Base-by-base conservation (phyloP, 2,329 filamentous ascomycete species). In the Talaromyces sp. region DNA sequence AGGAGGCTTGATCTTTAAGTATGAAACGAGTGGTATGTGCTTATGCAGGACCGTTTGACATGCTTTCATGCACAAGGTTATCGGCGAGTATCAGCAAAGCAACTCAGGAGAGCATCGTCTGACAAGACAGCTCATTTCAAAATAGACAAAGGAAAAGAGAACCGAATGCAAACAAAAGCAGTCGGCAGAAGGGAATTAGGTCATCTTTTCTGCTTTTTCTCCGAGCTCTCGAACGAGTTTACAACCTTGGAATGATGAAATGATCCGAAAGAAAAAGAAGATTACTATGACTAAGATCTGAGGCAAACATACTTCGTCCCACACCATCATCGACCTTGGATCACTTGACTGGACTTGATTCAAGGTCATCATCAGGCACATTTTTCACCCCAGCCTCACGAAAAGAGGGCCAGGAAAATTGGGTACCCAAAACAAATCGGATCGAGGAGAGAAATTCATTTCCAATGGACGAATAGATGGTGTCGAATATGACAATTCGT, bases 1-100 rank as follows among this genome's bases (percentile, higher is more conserved):
- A 62, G 45, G 19, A 40, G 45, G 19, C 45, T 36, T 51, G 31
- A 51, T 40, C 19, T 38, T 61, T 63, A 34, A 43, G 34, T 63
- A n/a, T 58, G 53, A 58, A 63, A 63, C 61, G 61, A 63, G 61
- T 58, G 51, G 61, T 47, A 27, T 45, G 29, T 47, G 36, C 22
- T 36, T 53, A 40, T 51, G 34, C 34, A 38, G 60, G 31, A 40
- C 34, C 47, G 60, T 56, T 54, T 38, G 43, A 40, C 60, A 62
- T 54, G 47, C 36, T 62, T 61, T 36, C 47, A 38, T 17, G 31
- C 5, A 63, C 49, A 22, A 7, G 27, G 17, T n/a, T 47, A n/a
- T 63, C 61, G 51, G 61, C 34, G 36, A 19, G 47, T 34, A 34
- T 61, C 38, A 62, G 60, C 45, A 45, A 29, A 51, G 4, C 15